These are phyloP conservation scores for Eucalyptus pumila DNA, from an alignment of 345 rosid species.

Conservation along the genomic window DNA sequence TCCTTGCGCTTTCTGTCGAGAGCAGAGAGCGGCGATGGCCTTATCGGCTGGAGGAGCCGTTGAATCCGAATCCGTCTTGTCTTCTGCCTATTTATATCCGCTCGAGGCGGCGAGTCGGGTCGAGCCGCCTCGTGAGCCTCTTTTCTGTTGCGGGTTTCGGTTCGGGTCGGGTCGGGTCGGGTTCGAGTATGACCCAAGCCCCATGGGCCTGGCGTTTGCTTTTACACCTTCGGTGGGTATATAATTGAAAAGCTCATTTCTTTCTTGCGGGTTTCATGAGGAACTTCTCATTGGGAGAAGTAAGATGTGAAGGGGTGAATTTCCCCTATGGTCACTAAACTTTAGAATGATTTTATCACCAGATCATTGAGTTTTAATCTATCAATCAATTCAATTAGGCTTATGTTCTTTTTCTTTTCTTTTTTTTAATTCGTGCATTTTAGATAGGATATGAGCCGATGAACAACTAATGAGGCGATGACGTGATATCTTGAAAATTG, in stretches of 20 bases:
- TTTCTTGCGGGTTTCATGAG: background rate
- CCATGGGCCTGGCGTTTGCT: background rate
- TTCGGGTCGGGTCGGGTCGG: background rate
- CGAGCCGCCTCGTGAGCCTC: background rate
- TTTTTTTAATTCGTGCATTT: background rate
- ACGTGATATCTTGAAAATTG: background rate
- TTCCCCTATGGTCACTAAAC: background rate
- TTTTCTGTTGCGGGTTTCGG: background rate
- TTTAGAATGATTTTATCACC: background rate
- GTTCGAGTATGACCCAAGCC: background rate
- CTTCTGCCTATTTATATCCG: background rate
- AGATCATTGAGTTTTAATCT: background rate
- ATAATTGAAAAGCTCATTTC: background rate
- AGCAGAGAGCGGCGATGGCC: background rate
- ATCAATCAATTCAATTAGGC: background rate
- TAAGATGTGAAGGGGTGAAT: background rate
- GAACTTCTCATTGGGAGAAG: background rate
- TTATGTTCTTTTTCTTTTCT: background rate
- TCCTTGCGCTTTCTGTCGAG: background rate
- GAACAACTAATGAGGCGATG: fast-evolving
- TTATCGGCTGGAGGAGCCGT: background rate
- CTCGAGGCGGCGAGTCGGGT: background rate
- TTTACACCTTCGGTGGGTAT: background rate
- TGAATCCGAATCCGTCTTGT: background rate
- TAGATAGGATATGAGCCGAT: fast-evolving